A percentile compares a stretch with the other conserved stretches of the same genome.
phyloP scores from a whole-genome alignment of 1,284 basidiomycete genomes.

The Crocinoboletus sp. region DNA sequence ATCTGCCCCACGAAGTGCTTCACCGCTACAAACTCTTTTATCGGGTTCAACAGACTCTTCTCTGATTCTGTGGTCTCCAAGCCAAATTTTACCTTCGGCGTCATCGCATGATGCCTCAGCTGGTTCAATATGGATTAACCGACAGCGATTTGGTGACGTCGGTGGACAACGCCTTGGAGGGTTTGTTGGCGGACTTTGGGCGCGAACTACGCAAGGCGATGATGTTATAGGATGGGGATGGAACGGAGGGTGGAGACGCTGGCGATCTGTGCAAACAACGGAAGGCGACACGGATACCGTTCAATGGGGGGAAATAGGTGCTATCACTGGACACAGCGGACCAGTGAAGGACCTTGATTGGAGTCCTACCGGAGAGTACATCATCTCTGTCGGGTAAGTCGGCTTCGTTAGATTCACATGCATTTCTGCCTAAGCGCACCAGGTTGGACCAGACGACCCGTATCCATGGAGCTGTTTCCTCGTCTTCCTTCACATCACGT shows the following conservation, averaged over 20 bases:
- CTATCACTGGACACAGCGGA: slow-evolving; percentile 77
- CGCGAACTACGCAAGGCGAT: slow-evolving; percentile 38
- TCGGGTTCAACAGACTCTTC: slow-evolving; percentile 93
- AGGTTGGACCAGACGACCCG: slow-evolving; percentile 89
- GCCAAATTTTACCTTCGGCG: slow-evolving; percentile 40
- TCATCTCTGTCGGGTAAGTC: slow-evolving; percentile 76
- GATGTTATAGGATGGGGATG: slow-evolving; percentile 85
- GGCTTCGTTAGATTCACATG: neutral
- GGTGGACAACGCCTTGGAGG: slow-evolving; percentile 86
- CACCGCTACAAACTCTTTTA: slow-evolving; percentile 53
- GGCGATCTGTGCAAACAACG: slow-evolving; percentile 44
- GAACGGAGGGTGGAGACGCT: slow-evolving; percentile 89
- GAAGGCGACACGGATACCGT: slow-evolving; percentile 31
- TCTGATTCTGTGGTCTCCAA: slow-evolving; percentile 87
- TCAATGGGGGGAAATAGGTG: slow-evolving; percentile 73
- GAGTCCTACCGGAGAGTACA: slow-evolving; percentile 80
- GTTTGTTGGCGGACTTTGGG: slow-evolving; percentile 88
- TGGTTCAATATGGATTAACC: slow-evolving; percentile 82
- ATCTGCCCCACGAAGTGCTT: slow-evolving; percentile 12
- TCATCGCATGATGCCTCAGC: slow-evolving; percentile 31
- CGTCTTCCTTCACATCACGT: slow-evolving; percentile 7
- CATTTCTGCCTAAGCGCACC: slow-evolving; percentile 1
- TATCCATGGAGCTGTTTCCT: slow-evolving; percentile 61
- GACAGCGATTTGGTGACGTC: slow-evolving; percentile 88
- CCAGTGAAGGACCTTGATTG: slow-evolving; percentile 77